Evolutionary conservation across 176 grass and related monocot genomes (phyloP).

Genomic region (barley (Hordeum vulgare)): MorexV3_pseudomolecules_assembly NC_058519.1:546698213-546698712

Average conservation of each 20-base stretch:
- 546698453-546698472: not conserved
- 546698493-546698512: not conserved
- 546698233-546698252: slow-evolving; percentile 5
- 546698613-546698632: not conserved
- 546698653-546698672: slow-evolving; percentile 71
- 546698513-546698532: not conserved
- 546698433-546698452: not conserved
- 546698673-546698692: slow-evolving; percentile 96
- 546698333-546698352: not conserved
- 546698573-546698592: not conserved
- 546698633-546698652: slow-evolving; percentile 72
- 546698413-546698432: not conserved
- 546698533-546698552: not conserved
- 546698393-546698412: not conserved
- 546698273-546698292: not conserved
- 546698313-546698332: not conserved
- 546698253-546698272: not conserved
- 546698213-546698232: not conserved
- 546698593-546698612: not conserved
- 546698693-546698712: slow-evolving; percentile 79
- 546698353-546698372: not conserved
- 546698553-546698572: not conserved
- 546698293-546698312: not conserved
- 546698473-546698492: not conserved
- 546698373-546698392: not conserved